Conservation (phyloP, 257 asterid genomes). For the Verbena officinalis region DNA sequence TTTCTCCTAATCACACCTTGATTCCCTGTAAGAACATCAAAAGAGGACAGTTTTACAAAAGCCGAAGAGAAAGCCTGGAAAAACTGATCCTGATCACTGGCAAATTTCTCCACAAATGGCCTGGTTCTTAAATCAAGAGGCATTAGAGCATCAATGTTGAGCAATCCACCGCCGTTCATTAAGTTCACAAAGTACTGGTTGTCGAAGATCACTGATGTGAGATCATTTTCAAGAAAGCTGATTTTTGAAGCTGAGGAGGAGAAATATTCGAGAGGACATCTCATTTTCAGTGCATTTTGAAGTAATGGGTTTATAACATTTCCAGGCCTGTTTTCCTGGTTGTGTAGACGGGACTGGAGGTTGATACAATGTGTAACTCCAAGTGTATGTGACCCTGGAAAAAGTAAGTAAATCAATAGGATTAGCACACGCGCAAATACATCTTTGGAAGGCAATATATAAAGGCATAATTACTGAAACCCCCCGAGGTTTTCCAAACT, state of each 20-base stretch:
- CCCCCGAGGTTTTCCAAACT: too few species aligned
- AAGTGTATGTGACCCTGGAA: conserved; percentile 49
- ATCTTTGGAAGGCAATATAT: too few species aligned
- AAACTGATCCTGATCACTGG: conserved; percentile 35
- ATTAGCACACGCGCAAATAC: too few species aligned
- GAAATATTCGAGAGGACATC: conserved; percentile 33
- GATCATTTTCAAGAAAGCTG: conserved; percentile 38
- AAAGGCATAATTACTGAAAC: too few species aligned
- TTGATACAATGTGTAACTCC: conserved; percentile 49
- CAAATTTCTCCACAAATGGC: conserved; percentile 40
- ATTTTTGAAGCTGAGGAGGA: conserved; percentile 6
- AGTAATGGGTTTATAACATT: conserved; percentile 15
- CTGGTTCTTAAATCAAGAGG: conserved; percentile 46
- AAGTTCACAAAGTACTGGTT: conserved; percentile 42
- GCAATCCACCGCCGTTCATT: conserved; percentile 40
- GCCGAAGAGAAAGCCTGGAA: conserved; percentile 49
- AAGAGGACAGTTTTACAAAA: conserved; percentile 47
- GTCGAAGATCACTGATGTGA: conserved; percentile 41
- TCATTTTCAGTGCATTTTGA: conserved; percentile 20
- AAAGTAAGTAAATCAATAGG: not conserved
- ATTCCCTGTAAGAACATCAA: conserved; percentile 43
- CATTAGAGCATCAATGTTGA: conserved; percentile 46
- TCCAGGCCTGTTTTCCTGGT: not conserved
- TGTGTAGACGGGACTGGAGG: conserved; percentile 29
- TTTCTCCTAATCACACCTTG: conserved; percentile 43